A percentile compares a stretch with the other conserved stretches of the same genome.
Conservation (phyloP, 2,329 filamentous ascomycete genomes). For the Colletotrichum simmondsii region DNA sequence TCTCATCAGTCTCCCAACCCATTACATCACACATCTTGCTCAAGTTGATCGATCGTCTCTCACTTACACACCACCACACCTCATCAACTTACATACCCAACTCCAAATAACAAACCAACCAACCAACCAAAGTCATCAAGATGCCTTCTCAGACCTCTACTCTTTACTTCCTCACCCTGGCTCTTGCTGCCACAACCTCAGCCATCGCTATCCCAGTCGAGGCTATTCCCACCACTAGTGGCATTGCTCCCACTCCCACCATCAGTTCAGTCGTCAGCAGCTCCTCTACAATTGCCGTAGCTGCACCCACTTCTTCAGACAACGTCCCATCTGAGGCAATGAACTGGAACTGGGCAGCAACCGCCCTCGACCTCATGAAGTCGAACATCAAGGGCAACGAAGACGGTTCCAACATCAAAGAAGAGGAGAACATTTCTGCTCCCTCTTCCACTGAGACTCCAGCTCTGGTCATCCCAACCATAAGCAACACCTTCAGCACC, state of each 20-base stretch:
- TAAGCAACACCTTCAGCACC: too few relatives aligned
- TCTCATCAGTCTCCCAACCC: not conserved
- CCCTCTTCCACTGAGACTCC: too few relatives aligned
- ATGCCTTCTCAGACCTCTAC: not conserved
- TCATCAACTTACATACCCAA: not conserved
- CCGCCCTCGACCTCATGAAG: not conserved
- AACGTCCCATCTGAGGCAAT: not conserved
- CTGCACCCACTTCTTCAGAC: too few relatives aligned
- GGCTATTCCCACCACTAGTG: not conserved
- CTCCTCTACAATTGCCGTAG: not conserved
- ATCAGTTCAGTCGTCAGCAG: not conserved
- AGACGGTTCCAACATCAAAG: not conserved
- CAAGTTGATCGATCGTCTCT: not conserved
- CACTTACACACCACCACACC: not conserved
- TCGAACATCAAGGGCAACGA: not conserved
- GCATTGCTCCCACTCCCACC: not conserved
- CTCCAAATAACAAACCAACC: not conserved
- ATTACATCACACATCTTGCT: too few relatives aligned
- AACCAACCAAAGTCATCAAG: not conserved
- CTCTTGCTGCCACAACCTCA: not conserved
- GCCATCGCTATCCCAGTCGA: not conserved
- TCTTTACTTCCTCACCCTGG: not conserved
- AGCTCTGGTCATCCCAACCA: too few relatives aligned
- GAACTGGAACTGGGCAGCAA: not conserved
- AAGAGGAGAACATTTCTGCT: not conserved